A percentile compares a stretch with the other conserved stretches of the same genome.
Evolutionary conservation across 1,284 basidiomycete genomes (phyloP).

Genomic region (Pyrrhoderma noxium): DNA sequence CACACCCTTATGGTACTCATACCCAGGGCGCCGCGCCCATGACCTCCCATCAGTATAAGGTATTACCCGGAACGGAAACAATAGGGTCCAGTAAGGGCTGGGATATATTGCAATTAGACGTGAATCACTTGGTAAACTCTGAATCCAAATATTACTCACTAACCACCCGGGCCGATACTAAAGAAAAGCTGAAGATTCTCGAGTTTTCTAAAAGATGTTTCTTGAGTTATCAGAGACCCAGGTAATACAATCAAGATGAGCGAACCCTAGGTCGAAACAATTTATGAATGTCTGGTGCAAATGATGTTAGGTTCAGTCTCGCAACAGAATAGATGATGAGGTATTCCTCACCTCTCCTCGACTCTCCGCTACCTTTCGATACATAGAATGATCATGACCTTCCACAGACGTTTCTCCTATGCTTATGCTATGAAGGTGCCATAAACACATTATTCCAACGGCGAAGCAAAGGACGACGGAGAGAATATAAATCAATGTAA

Average conservation of each 20-base stretch:
- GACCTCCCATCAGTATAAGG: constrained; percentile 83
- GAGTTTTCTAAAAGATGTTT: constrained; percentile 31
- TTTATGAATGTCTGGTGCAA: constrained; percentile 70
- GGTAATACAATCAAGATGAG: neutral
- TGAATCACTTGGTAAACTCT: constrained; percentile 4
- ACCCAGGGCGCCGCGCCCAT: constrained; percentile 68
- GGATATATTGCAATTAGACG: constrained; percentile 1
- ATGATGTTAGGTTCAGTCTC: neutral
- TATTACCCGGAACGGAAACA: constrained; percentile 74
- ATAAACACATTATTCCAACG: constrained; percentile 72
- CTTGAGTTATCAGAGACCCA: neutral
- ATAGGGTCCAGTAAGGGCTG: constrained; percentile 68
- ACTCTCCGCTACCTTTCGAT: constrained; percentile 60
- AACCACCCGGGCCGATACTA: constrained; percentile 74
- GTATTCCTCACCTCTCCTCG: constrained; percentile 69
- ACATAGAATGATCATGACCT: constrained; percentile 79
- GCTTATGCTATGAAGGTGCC: constrained; percentile 73
- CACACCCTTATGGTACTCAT: constrained; percentile 52
- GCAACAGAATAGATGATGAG: too few relatives aligned
- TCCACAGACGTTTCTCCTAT: constrained; percentile 91
- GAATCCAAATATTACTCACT: constrained; percentile 37
- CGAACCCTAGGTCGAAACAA: constrained; percentile 82
- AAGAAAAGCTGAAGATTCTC: constrained; percentile 84
- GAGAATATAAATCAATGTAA: constrained; percentile 75
- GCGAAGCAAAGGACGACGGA: constrained; percentile 69